Percentiles rank a stretch among this genome's conserved stretches.
Evolutionary conservation across 352 stramenopile genomes (phyloP).

Genomic region (Phytophthora palmivora): DNA sequence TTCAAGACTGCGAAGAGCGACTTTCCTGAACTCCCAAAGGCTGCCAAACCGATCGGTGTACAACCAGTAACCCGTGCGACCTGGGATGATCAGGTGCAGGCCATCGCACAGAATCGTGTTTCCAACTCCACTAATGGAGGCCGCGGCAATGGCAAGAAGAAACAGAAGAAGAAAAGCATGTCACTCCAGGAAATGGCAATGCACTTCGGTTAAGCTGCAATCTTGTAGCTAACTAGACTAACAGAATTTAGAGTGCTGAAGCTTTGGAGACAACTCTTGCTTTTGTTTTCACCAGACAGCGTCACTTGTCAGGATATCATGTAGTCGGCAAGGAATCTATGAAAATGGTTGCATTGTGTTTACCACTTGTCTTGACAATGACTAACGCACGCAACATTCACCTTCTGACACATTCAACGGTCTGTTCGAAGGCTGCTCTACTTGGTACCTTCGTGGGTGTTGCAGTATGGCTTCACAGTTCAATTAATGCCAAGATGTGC

Average conservation of each 20-base stretch:
- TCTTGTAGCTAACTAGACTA: constrained; percentile 12
- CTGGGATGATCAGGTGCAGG: constrained; percentile 81
- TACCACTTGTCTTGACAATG: constrained; percentile 9
- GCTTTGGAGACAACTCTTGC: not conserved
- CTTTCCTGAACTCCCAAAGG: constrained; percentile 78
- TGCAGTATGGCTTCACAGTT: constrained; percentile 14
- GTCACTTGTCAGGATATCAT: too few relatives aligned
- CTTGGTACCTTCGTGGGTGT: constrained; percentile 4
- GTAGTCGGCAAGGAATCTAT: too few relatives aligned
- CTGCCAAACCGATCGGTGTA: constrained; percentile 61
- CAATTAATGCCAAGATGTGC: constrained; percentile 79
- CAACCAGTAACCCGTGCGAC: constrained; percentile 81
- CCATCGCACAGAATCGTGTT: constrained; percentile 70
- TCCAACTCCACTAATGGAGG: constrained; percentile 26
- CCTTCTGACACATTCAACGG: not conserved
- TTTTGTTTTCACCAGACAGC: not conserved
- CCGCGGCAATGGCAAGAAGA: constrained; percentile 60
- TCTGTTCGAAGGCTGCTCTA: constrained; percentile 1
- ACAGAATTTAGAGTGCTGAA: constrained; percentile 20
- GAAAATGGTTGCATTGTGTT: not conserved
- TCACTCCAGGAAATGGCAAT: constrained; percentile 84
- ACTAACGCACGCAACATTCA: constrained; percentile 13
- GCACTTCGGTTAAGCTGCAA: constrained; percentile 64
- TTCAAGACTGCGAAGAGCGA: constrained; percentile 73
- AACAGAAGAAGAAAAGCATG: constrained; percentile 89